These are phyloP conservation scores for Thelonectria rubi DNA, from an alignment of 2,329 filamentous ascomycete genomes.

Conservation along the genomic window DNA sequence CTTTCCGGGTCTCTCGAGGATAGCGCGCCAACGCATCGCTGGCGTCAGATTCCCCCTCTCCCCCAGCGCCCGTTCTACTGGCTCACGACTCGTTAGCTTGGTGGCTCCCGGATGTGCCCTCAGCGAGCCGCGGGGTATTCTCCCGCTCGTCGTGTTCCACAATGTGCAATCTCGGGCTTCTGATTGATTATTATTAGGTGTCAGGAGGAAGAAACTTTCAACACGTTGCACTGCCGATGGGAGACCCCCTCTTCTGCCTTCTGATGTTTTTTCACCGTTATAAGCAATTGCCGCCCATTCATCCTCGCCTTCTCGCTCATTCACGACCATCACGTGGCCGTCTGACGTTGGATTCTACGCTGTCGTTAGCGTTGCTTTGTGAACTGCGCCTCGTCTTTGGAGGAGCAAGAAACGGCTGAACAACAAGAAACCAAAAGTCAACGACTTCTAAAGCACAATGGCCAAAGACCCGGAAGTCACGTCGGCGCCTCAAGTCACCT, in stretches of 20 bases:
- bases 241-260: not conserved
- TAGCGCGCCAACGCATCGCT: slow-evolving; percentile 16
- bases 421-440: not conserved
- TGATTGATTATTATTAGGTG: slow-evolving; percentile 17
- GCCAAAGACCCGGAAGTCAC: slow-evolving; percentile 35
- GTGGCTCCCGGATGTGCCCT: slow-evolving; percentile 14
- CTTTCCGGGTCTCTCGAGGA: not conserved
- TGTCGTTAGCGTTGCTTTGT: slow-evolving; percentile 17
- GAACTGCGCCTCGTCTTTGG: slow-evolving; percentile 21
- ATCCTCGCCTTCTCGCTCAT: not conserved
- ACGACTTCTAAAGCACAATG: slow-evolving; percentile 23
- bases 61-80: slow-evolving; percentile 8
- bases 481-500: slow-evolving; percentile 43
- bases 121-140: slow-evolving; percentile 17
- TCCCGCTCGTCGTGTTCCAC: slow-evolving; percentile 10
- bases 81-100: slow-evolving; percentile 11
- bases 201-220: not conserved
- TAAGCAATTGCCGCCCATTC: not conserved
- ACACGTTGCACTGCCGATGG: slow-evolving; percentile 12
- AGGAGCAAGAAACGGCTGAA: not conserved
- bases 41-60: slow-evolving; percentile 1
- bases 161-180: slow-evolving; percentile 16
- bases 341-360: slow-evolving; percentile 26
- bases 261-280: not conserved
- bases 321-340: slow-evolving; percentile 22